Evolutionary conservation across 2,329 filamentous ascomycete genomes (phyloP).

Genomic region (Xylariaceae sp.): DNA sequence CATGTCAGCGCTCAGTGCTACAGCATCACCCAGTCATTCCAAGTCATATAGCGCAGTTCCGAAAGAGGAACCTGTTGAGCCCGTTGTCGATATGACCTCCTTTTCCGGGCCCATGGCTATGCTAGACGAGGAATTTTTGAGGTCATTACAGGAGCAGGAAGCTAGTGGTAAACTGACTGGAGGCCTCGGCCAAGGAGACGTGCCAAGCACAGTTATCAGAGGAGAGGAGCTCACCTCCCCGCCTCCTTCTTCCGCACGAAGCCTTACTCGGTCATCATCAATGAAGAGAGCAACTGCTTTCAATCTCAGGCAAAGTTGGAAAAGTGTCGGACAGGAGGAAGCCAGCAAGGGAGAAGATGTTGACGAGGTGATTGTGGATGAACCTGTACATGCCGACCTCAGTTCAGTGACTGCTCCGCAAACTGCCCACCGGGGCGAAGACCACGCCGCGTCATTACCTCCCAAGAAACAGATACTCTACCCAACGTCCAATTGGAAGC

Average conservation of each 20-base stretch:
- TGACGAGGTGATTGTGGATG: conserved; percentile 53
- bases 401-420: conserved; percentile 47
- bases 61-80: conserved; percentile 27
- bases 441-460: conserved; percentile 38
- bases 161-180: conserved; percentile 53
- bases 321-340: conserved; percentile 51
- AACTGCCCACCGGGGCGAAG: conserved; percentile 30
- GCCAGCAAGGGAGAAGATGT: conserved; percentile 58
- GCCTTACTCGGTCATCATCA: conserved; percentile 42
- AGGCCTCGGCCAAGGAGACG: conserved; percentile 54
- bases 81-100: conserved; percentile 45
- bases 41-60: conserved; percentile 31
- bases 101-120: conserved; percentile 43
- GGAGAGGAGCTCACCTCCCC: conserved; percentile 47
- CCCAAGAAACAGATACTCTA: conserved; percentile 52
- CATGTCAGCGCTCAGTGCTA: conserved; percentile 30
- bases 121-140: conserved; percentile 44
- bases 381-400: conserved; percentile 45
- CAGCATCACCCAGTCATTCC: conserved; percentile 33
- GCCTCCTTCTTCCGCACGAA: conserved; percentile 28
- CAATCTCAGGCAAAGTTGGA: conserved; percentile 40
- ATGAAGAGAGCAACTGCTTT: conserved; percentile 28
- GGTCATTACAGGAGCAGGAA: conserved; percentile 48
- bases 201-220: conserved; percentile 44
- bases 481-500: conserved; percentile 63